Evolutionary conservation across 2,329 filamentous ascomycete species (phyloP).

Genomic region (Aspergillus costaricaensis): DNA sequence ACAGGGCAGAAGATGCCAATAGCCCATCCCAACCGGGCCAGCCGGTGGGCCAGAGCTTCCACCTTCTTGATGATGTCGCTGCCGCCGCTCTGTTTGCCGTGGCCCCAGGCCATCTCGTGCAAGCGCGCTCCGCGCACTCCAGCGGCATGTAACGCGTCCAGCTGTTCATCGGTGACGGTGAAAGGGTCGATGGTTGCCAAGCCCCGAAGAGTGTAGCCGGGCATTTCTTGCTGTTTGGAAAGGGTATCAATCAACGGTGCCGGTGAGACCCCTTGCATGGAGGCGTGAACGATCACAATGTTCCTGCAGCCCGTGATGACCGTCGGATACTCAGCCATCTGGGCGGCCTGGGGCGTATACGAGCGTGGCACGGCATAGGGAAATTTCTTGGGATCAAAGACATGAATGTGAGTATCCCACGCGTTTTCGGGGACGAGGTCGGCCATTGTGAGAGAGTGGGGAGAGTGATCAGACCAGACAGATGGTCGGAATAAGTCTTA

Average conservation of each 20-base stretch:
- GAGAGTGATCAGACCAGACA: neutral
- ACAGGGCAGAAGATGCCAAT: conserved; percentile 2
- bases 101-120: conserved; percentile 3
- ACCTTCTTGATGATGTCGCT: neutral
- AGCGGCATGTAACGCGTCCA: neutral
- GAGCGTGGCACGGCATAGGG: neutral
- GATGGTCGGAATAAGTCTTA: neutral
- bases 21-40: neutral
- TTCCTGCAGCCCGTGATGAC: neutral
- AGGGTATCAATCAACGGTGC: neutral
- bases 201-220: neutral
- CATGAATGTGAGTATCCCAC: neutral
- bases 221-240: neutral
- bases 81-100: neutral
- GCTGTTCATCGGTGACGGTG: neutral
- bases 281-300: neutral
- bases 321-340: neutral
- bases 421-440: neutral
- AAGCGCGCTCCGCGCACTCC: neutral
- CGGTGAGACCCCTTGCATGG: neutral
- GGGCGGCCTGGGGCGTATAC: neutral
- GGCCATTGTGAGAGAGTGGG: neutral
- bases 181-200: neutral
- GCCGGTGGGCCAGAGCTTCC: neutral
- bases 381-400: neutral